A percentile compares a stretch with the other conserved stretches of the same genome.
These are phyloP conservation scores for Aspergillus sp. DNA, from an alignment of 2,329 filamentous ascomycete genomes.

Conservation along the genomic window DNA sequence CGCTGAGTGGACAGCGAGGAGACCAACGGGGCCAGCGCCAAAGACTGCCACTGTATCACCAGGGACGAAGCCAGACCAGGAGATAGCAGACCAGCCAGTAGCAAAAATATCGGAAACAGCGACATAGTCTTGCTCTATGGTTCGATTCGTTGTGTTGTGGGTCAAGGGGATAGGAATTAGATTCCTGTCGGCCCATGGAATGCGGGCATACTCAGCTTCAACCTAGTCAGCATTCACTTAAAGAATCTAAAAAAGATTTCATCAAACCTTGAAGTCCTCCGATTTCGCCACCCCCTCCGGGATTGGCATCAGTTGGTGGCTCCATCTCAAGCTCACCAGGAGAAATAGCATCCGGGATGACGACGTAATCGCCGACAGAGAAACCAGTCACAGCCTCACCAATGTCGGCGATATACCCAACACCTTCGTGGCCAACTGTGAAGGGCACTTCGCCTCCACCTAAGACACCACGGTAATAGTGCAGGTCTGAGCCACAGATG, in stretches of 20 bases:
- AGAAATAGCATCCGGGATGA: no score
- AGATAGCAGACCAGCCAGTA: slow-evolving; percentile 35
- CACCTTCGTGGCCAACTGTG: slow-evolving; percentile 14
- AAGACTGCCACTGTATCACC: slow-evolving; percentile 59
- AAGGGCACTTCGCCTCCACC: slow-evolving; percentile 14
- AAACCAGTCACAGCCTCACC: slow-evolving; percentile 10
- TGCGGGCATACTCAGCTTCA: slow-evolving; percentile 13
- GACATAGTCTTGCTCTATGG: slow-evolving; percentile 13
- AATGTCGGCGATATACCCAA: slow-evolving; percentile 14
- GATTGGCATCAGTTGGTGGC: background rate
- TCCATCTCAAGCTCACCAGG: no score
- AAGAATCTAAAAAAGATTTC: no score
- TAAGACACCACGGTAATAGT: slow-evolving; percentile 26
- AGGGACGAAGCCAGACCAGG: slow-evolving; percentile 33
- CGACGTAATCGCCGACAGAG: slow-evolving; percentile 16
- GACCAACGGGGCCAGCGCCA: slow-evolving; percentile 58
- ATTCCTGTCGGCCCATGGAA: slow-evolving; percentile 11
- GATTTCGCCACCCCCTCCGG: slow-evolving; percentile 1
- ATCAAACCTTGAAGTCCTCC: slow-evolving; percentile 8
- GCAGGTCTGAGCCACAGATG: slow-evolving; percentile 35
- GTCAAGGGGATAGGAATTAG: slow-evolving; percentile 11
- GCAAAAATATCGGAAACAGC: slow-evolving; percentile 34
- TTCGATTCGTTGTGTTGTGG: background rate
- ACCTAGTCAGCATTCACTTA: no score
- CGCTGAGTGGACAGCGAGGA: slow-evolving; percentile 62